Evolutionary conservation across 1,139 yeast species (phyloP), one percentile per base, ranked within the genome.

Genomic region (Kodamaea ohmeri): DNA sequence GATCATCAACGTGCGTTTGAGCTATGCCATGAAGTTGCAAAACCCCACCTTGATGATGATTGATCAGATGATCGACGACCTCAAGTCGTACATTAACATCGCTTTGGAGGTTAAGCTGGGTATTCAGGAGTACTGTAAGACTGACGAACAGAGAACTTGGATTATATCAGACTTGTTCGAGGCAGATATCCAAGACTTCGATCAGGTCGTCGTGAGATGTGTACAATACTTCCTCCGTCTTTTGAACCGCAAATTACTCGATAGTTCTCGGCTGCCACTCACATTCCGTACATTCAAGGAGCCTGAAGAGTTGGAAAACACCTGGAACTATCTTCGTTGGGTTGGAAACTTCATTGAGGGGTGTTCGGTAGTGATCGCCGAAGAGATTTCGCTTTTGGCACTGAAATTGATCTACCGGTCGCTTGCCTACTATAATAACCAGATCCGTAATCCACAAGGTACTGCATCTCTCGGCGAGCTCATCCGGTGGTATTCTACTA

Each of bases 31-130:
- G 58, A 83, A 84, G 51, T 64, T 90, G 41, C 80, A 77, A 39
- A 86, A 86, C 50, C 96, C 96, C 1, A 89, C 97, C 0, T 78
- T 89, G 78, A 85, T 89, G 90, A 87, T 90, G 83, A 87, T 92
- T 48, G 97, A 92, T 59, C 97, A 90, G 61, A 85, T 88, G 78
- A 77, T 92, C 47, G 92, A 81, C 34, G 96, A 89, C 58, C 83
- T 90, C 55, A 82, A 83, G 47, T 73, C 83, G 1, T 88, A 88
- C 55, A 76, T 90, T 38, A 74, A 79, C 32, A 69, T 89, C 34
- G 94, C 96, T 0, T 71, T 87, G 17, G 86, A 80, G 45, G 79
- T 89, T 32, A 83, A 88, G 55, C 78, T 77, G 46, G 83, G 85
- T 1, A 74, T 81, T 39, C 65, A 71, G 41, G 81, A 81, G 30